Base-by-base conservation (phyloP, 2,329 filamentous ascomycete genomes). In the Endocalyx cinctus region DNA sequence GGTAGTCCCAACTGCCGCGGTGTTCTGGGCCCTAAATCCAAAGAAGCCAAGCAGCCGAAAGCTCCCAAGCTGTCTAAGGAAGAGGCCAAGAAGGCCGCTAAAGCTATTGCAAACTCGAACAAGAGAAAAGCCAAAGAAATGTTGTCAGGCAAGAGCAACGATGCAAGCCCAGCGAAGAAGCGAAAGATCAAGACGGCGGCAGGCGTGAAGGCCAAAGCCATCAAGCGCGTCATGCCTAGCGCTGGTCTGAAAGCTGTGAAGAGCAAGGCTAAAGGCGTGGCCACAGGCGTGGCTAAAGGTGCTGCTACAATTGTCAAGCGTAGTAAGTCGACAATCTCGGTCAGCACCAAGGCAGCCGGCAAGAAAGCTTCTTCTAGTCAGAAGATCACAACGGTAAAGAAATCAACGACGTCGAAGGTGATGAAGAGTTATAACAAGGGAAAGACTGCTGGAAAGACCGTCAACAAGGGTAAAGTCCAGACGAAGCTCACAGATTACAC, bases 1-100 rank as follows among this genome's bases (percentile, higher is more conserved):
- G 77, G 77, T 39, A 72, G 72, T 45, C 55, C 64, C 23, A 82
- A 82, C 58, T 82, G 78, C 55, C 74, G 78, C 35, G 78, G 78
- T 26, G 70, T 82, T 14, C 62, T 82, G 22, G 78, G 78, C 0
- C 78, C 78, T 6, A 77, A 75, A 51, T 69, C 73, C 16, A 73
- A 75, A 46, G 74, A 75, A 42, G 63, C 69, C 34, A 77, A 74
- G 54, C 52, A 47, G 19, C 56, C 60, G 18, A 66, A 69, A 46
- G 54, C 59, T 1, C 55, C 64, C 25, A n/a, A n/a, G n/a, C n/a
- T n/a, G n/a, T n/a, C n/a, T n/a, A 74, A 73, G 50, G 60, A 67
- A 18, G 62, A 47, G n/a, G 28, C 58, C 17, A 56, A 55, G 14
- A 55, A 58, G 20, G 42, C 42, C 17, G 44, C 45, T 22, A 55